Conservation (phyloP, 495 filamentous ascomycete species). For the Cercophora newfieldiana region DNA sequence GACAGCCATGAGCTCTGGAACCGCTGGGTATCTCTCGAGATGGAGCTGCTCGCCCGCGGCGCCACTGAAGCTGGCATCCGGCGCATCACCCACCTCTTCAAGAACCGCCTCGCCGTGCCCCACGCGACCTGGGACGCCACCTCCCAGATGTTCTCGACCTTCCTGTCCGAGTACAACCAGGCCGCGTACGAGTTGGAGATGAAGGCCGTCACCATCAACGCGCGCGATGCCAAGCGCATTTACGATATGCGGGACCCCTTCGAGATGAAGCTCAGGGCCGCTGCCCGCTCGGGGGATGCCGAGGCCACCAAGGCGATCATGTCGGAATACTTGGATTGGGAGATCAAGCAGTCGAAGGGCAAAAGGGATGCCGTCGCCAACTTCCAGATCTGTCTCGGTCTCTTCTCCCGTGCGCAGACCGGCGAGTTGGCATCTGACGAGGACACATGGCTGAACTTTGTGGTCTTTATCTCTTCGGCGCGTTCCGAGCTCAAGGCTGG, state of each 20-base stretch:
- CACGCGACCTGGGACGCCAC: constrained; percentile 86
- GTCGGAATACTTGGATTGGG: constrained; percentile 81
- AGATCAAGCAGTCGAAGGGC: constrained; percentile 58
- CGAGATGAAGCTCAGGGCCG: constrained; percentile 67
- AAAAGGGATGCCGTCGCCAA: constrained; percentile 49
- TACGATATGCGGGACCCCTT: constrained; percentile 68
- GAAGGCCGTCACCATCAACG: constrained; percentile 63
- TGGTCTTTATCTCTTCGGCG: constrained; percentile 62
- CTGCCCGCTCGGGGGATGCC: constrained; percentile 57
- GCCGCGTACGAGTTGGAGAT: constrained; percentile 77
- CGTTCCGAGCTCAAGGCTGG: constrained; percentile 38
- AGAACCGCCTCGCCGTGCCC: constrained; percentile 71
- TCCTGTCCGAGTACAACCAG: constrained; percentile 76
- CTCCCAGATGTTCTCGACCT: constrained; percentile 76
- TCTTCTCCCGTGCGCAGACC: constrained; percentile 75
- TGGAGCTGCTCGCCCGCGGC: constrained; percentile 55
- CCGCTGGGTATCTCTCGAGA: constrained; percentile 65
- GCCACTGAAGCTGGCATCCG: constrained; percentile 60
- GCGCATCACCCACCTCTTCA: constrained; percentile 67
- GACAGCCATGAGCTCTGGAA: constrained; percentile 92
- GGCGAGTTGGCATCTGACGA: constrained; percentile 68
- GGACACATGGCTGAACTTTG: constrained; percentile 74
- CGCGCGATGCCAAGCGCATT: constrained; percentile 66
- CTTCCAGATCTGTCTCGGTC: constrained; percentile 64
- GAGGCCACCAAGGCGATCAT: constrained; percentile 59